These are phyloP conservation scores for Bipolaris oryzae DNA, from an alignment of 2,329 filamentous ascomycete species.

Conservation along the genomic window DNA sequence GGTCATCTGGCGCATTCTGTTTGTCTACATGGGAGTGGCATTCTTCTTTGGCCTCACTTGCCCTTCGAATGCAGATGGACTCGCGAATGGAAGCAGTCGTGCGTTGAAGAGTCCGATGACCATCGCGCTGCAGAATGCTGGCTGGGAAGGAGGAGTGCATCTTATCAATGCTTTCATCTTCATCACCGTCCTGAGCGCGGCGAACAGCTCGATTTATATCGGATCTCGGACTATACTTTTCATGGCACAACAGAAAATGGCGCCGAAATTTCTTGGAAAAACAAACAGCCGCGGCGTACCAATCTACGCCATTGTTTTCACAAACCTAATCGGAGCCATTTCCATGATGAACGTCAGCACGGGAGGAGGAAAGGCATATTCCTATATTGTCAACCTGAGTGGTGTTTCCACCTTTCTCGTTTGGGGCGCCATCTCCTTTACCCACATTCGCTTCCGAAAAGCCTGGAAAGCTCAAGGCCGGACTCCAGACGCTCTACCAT, in stretches of 20 bases:
- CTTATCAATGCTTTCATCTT: conserved; percentile 71
- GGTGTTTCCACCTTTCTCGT: conserved; percentile 75
- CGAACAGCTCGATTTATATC: conserved; percentile 78
- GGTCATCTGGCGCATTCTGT: conserved; percentile 52
- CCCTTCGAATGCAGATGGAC: conserved; percentile 67
- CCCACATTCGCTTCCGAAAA: conserved; percentile 72
- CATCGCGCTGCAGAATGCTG: conserved; percentile 68
- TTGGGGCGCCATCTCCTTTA: conserved; percentile 73
- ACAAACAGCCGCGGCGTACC: conserved; percentile 69
- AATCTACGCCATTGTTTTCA: conserved; percentile 66
- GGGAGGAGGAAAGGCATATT: conserved; percentile 68
- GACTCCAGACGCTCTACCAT: conserved; percentile 54
- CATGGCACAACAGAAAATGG: conserved; percentile 76
- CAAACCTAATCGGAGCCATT: conserved; percentile 73
- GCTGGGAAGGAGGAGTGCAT: conserved; percentile 74
- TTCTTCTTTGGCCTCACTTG: conserved; percentile 67
- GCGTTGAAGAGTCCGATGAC: conserved; percentile 64
- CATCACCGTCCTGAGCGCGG: conserved; percentile 65
- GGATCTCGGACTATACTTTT: conserved; percentile 75
- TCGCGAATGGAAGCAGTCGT: conserved; percentile 66
- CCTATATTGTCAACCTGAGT: conserved; percentile 72
- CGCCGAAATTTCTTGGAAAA: conserved; percentile 70
- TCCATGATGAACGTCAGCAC: conserved; percentile 77
- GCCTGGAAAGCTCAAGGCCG: conserved; percentile 58
- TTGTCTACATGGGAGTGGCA: conserved; percentile 53